Evolutionary conservation across 2,329 filamentous ascomycete genomes (phyloP).

Genomic region (Fusarium ambrosium): DNA sequence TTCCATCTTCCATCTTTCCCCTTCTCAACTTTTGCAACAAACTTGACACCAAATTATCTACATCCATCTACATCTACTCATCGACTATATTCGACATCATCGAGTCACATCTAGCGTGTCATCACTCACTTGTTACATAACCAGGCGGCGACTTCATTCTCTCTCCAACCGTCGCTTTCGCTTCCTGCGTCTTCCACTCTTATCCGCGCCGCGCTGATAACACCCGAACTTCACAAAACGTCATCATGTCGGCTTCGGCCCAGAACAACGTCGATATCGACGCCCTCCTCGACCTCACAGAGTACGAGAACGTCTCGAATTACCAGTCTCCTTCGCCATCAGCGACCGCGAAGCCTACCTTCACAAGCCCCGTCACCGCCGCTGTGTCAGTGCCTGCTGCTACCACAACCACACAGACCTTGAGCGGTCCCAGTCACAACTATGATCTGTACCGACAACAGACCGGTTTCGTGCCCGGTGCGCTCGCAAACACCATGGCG

Average conservation of each 20-base stretch:
- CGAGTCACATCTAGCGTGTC: neutral
- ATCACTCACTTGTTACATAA: neutral
- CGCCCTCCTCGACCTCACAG: constrained; percentile 70
- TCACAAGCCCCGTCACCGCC: constrained; percentile 65
- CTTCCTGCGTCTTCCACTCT: constrained; percentile 16
- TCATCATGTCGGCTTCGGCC: constrained; percentile 56
- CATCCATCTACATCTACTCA: constrained; percentile 28
- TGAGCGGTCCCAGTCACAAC: constrained; percentile 90
- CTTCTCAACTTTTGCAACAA: constrained; percentile 40
- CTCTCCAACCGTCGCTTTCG: constrained; percentile 9
- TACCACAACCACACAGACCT: constrained; percentile 69
- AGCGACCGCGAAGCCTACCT: constrained; percentile 65
- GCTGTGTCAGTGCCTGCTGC: constrained; percentile 69
- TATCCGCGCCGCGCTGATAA: constrained; percentile 28
- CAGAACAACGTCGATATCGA: constrained; percentile 67
- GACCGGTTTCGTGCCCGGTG: constrained; percentile 90
- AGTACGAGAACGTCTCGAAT: constrained; percentile 70
- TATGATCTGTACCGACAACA: constrained; percentile 97
- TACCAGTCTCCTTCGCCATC: constrained; percentile 72
- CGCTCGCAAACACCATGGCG: constrained; percentile 82
- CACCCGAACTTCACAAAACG: constrained; percentile 15
- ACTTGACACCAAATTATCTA: constrained; percentile 30
- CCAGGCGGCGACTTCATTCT: constrained; percentile 18
- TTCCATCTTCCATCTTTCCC: constrained; percentile 36
- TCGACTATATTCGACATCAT: constrained; percentile 17